These are phyloP conservation scores for Talaromyces liani DNA, from an alignment of 495 filamentous ascomycete genomes.

Conservation along the genomic window DNA sequence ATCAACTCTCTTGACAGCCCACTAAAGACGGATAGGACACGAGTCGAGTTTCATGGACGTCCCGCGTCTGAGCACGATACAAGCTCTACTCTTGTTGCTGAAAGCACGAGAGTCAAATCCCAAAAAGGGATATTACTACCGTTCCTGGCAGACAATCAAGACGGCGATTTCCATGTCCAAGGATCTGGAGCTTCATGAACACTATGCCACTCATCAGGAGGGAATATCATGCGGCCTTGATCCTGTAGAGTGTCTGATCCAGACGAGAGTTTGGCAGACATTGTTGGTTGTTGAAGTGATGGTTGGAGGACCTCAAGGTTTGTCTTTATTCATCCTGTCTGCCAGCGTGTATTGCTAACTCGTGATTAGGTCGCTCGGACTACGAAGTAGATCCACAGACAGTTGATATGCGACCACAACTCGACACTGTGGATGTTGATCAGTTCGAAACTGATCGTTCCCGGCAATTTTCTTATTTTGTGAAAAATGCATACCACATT, in stretches of 20 bases:
- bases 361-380: constrained; percentile 63
- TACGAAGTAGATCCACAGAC: constrained; percentile 66
- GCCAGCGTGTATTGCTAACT: background rate
- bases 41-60: constrained; percentile 95
- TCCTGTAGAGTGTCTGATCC: constrained; percentile 69
- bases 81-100: constrained; percentile 78
- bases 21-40: constrained; percentile 53
- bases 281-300: constrained; percentile 84
- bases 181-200: constrained; percentile 86
- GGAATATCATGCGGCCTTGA: constrained; percentile 61
- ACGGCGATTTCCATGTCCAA: constrained; percentile 88
- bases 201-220: constrained; percentile 67
- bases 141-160: constrained; percentile 96
- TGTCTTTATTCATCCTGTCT: background rate
- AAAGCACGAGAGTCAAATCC: constrained; percentile 90
- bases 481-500: constrained; percentile 69
- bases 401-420: constrained; percentile 66
- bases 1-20: background rate
- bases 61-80: constrained; percentile 86
- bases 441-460: constrained; percentile 70
- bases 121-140: constrained; percentile 91
- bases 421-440: constrained; percentile 59
- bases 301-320: constrained; percentile 93
- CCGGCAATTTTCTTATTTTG: constrained; percentile 75
- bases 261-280: constrained; percentile 86